Evolutionary conservation across 108 stramenopile species (phyloP), one percentile per base, ranked within the genome.

Genomic region (Parietichytrium sp.): DNA sequence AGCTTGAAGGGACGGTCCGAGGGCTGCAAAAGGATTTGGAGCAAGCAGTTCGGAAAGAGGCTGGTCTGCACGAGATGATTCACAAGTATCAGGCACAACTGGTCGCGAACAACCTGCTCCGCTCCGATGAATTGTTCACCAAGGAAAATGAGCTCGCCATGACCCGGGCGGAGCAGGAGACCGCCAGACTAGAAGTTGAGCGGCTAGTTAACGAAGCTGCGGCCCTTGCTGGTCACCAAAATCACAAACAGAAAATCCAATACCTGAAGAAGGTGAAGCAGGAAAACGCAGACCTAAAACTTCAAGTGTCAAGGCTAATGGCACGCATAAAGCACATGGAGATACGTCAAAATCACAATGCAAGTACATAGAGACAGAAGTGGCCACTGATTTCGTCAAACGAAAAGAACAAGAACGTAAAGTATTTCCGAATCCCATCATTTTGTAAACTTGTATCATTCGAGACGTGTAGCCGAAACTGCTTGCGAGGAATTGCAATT

Each of bases 201-300:
- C 61, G 61, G 10, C 61, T 72, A 10, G 61, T 42, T 6, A 23
- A 33, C n/a, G 61, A 72, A 25, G 45, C 36, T 25, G 61, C 61
- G 1, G 61, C 61, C 10, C 25, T 72, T 33, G 45, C 61, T 31
- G 61, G 61, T 2, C 61, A 72, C 20, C 61, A 72, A 25, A 72
- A 72, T 27, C 33, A 23, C n/a, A 33, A 42, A 6, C 61, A 72
- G 61, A 72, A 72, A 42, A 72, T 72, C 61, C 61, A 72, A 42
- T 42, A 72, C 42, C 33, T 72, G 42, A 72, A 72, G 61, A 33
- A 72, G 61, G 61, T 72, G 16, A 72, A 72, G 61, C 42, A 45
- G 38, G 61, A 72, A 42, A n/a, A 45, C 0, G 10, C 61, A 6
- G 61, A 72, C 15, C 25, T 72, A n/a, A n/a, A n/a, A n/a, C n/a